Percentiles rank a stretch among this genome's conserved stretches.
Conservation (phyloP, 345 rosid species). For the Camelina neglecta region DNA sequence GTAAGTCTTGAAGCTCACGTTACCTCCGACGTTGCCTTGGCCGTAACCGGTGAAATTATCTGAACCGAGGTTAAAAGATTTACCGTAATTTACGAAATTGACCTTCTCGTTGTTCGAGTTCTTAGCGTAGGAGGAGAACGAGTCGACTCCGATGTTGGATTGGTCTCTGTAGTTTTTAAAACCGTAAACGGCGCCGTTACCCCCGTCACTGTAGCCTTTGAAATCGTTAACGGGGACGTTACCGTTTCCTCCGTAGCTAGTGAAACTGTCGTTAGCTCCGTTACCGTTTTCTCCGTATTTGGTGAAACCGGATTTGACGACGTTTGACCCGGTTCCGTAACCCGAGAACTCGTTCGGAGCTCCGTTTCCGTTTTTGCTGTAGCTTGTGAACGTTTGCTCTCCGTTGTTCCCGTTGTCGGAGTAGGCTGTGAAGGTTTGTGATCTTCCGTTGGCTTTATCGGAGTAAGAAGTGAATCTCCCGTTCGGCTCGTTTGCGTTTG, state of each 20-base stretch:
- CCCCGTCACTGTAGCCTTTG: constrained; percentile 61
- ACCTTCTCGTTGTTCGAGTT: constrained; percentile 53
- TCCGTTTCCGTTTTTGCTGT: constrained; percentile 75
- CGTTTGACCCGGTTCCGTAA: constrained; percentile 70
- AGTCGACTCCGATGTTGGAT: constrained; percentile 65
- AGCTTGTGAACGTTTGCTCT: constrained; percentile 58
- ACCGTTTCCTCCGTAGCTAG: constrained; percentile 62
- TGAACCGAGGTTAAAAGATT: constrained; percentile 56
- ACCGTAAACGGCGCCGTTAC: constrained; percentile 53
- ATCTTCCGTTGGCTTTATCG: constrained; percentile 54
- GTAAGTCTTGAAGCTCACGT: constrained; percentile 58
- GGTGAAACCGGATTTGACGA: constrained; percentile 63
- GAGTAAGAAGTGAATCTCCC: constrained; percentile 66
- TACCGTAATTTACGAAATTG: constrained; percentile 63
- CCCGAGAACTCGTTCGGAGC: constrained; percentile 58
- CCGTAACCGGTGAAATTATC: constrained; percentile 66
- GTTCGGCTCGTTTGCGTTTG: constrained; percentile 64
- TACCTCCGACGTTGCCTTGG: constrained; percentile 43
- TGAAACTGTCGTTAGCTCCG: constrained; percentile 64
- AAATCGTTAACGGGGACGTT: constrained; percentile 69
- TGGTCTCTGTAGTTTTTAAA: constrained; percentile 65
- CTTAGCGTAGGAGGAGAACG: constrained; percentile 70
- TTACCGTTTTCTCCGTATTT: constrained; percentile 64
- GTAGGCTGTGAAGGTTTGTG: constrained; percentile 61
- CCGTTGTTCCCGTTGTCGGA: constrained; percentile 63